Percentiles rank a stretch among this genome's conserved stretches.
Evolutionary conservation across 2,329 filamentous ascomycete species (phyloP).

Genomic region (Teratosphaeria viscida): DNA sequence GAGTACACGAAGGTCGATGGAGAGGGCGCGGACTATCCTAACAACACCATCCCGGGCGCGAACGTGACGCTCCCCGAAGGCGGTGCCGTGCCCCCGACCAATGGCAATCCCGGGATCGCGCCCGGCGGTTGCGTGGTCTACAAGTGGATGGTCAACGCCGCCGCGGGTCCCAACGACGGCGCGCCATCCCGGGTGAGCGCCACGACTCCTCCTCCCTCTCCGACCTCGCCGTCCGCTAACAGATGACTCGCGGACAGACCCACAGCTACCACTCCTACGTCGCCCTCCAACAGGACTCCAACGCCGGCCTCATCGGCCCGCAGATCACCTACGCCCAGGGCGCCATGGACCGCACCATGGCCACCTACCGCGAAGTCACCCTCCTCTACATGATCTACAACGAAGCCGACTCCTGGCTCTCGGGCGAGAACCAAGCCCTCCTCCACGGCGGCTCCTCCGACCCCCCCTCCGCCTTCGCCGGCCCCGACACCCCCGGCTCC

Average conservation of each 20-base stretch:
- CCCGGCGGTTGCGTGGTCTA: conserved; percentile 18
- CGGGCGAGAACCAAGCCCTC: conserved; percentile 10
- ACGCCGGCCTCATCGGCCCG: conserved; percentile 19
- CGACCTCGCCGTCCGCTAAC: not conserved
- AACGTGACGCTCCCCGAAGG: conserved; percentile 6
- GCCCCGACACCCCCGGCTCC: not conserved
- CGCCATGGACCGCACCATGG: conserved; percentile 18
- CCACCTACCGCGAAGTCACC: conserved; percentile 18
- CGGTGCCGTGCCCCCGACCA: conserved; percentile 12
- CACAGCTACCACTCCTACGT: conserved; percentile 21
- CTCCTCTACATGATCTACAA: conserved; percentile 17
- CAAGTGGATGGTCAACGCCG: conserved; percentile 16
- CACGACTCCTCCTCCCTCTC: not conserved
- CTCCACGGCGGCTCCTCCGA: not conserved
- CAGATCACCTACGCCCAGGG: conserved; percentile 18
- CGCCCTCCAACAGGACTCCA: conserved; percentile 14
- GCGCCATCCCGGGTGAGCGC: conserved; percentile 5
- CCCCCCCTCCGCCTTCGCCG: not conserved
- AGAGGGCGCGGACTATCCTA: conserved; percentile 17
- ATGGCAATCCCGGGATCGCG: conserved; percentile 1
- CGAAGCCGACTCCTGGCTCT: conserved; percentile 18
- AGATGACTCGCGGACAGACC: not conserved
- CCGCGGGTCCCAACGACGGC: conserved; percentile 8
- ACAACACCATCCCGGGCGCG: conserved; percentile 10
- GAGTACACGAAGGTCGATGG: conserved; percentile 9